These are phyloP conservation scores for Spizellomyces sp. DNA, from an alignment of 192 early-diverging fungal species.

Conservation along the genomic window DNA sequence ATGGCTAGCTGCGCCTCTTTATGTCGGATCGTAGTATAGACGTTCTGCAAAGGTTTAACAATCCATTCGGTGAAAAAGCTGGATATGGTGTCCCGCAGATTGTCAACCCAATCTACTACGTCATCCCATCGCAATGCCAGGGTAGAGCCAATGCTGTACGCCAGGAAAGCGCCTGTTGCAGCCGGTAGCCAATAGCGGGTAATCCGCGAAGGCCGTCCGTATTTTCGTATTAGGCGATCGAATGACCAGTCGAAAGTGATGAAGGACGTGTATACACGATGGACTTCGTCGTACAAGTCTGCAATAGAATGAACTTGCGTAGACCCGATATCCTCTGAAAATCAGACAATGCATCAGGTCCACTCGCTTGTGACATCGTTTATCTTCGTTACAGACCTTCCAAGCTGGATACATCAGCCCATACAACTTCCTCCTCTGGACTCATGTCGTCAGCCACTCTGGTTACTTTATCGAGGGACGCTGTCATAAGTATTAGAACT, in stretches of 20 bases:
- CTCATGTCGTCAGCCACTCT: constrained; percentile 6
- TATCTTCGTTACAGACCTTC: constrained; percentile 19
- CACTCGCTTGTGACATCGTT: background rate
- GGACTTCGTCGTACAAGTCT: constrained; percentile 11
- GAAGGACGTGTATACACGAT: constrained; percentile 13
- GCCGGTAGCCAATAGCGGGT: constrained; percentile 75
- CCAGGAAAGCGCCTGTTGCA: constrained; percentile 46
- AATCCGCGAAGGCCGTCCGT: constrained; percentile 58
- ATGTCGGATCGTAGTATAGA: constrained; percentile 81
- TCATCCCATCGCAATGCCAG: constrained; percentile 37
- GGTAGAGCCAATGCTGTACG: constrained; percentile 41
- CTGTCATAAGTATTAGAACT: constrained; percentile 18
- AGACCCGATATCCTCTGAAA: background rate
- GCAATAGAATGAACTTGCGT: constrained; percentile 13
- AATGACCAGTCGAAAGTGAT: constrained; percentile 30
- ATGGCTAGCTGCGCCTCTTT: constrained; percentile 76
- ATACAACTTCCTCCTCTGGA: constrained; percentile 15
- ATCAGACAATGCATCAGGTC: background rate
- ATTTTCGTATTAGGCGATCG: constrained; percentile 36
- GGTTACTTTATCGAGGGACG: constrained; percentile 30
- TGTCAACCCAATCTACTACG: constrained; percentile 51
- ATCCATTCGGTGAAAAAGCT: constrained; percentile 81
- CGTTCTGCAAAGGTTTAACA: constrained; percentile 67
- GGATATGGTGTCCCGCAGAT: constrained; percentile 53
- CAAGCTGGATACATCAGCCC: constrained; percentile 19